These are phyloP conservation scores for Phytophthora idaei DNA, from an alignment of 352 stramenopile species.

Conservation along the genomic window DNA sequence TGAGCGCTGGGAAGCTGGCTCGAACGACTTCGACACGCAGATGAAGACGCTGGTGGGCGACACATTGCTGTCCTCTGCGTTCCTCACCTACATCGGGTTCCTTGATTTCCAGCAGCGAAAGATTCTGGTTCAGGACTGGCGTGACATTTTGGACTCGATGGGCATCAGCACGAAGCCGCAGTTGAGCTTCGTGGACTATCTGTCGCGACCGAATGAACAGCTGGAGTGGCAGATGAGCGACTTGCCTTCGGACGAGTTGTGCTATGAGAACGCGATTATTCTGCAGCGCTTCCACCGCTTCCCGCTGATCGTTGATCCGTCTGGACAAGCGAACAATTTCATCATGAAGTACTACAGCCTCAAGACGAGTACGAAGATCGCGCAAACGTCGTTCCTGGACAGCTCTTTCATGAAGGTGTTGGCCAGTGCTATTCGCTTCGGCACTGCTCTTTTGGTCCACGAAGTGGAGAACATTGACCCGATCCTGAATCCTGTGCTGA, in stretches of 20 bases:
- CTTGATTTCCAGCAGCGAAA: constrained; percentile 98
- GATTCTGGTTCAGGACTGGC: constrained; percentile 95
- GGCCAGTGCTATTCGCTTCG: constrained; percentile 99
- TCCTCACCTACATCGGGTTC: constrained; percentile 99
- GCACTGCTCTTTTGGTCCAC: constrained; percentile 98
- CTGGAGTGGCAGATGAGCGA: constrained; percentile 96
- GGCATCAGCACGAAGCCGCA: constrained; percentile 85
- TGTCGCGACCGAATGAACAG: constrained; percentile 95
- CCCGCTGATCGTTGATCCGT: constrained; percentile 99
- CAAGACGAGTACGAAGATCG: constrained; percentile 93
- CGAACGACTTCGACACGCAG: constrained; percentile 96
- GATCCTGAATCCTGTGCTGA: constrained; percentile 99
- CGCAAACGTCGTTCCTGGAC: constrained; percentile 99
- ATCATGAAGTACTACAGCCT: constrained; percentile 97
- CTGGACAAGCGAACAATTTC: constrained; percentile 97
- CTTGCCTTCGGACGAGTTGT: constrained; percentile 97
- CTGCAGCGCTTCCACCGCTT: constrained; percentile 97
- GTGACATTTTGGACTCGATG: constrained; percentile 94
- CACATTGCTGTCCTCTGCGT: constrained; percentile 95
- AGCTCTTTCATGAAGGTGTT: constrained; percentile 99
- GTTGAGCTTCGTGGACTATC: constrained; percentile 95
- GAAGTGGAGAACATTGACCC: constrained; percentile 99
- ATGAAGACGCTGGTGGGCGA: constrained; percentile 98
- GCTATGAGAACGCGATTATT: constrained; percentile 99
- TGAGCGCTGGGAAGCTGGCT: constrained; percentile 97